A percentile compares a stretch with the other conserved stretches of the same genome.
phyloP scores from a whole-genome alignment of 75 land plant species.

The Cunninghamia lanceolata region DNA sequence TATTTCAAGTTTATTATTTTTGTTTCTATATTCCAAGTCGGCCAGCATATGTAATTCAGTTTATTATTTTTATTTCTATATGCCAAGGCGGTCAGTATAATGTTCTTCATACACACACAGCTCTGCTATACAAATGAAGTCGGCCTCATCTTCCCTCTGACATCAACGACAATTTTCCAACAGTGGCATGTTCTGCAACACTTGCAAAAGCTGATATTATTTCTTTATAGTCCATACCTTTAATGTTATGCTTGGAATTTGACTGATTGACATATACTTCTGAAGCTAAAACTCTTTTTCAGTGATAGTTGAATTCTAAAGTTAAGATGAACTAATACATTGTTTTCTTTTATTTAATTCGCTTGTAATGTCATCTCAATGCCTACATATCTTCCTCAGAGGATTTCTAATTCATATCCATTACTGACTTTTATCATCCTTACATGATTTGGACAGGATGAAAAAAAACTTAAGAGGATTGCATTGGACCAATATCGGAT shows the following conservation, averaged over 20 bases:
- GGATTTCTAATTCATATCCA: conserved; percentile 3
- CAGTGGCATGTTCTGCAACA: background rate
- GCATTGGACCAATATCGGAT: conserved; percentile 66
- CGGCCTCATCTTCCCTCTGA: too few species aligned
- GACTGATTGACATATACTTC: background rate
- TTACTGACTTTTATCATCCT: background rate
- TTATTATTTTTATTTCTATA: too few species aligned
- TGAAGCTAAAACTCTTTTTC: background rate
- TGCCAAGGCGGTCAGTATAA: too few species aligned
- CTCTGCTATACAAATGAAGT: too few species aligned
- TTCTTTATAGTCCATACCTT: background rate
- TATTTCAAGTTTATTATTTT: too few species aligned
- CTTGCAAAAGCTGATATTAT: background rate
- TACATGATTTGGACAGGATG: conserved; percentile 59
- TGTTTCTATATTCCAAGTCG: too few species aligned
- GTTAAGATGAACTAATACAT: background rate
- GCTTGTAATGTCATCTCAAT: background rate
- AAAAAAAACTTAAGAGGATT: conserved; percentile 64
- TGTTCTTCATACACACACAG: too few species aligned
- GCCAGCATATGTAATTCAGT: too few species aligned
- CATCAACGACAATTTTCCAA: too few species aligned
- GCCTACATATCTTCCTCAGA: background rate
- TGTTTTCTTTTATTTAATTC: background rate
- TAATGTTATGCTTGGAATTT: background rate
- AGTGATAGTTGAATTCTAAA: background rate